phyloP scores from a whole-genome alignment of 1,284 basidiomycete species.

The Flammula alnicola region DNA sequence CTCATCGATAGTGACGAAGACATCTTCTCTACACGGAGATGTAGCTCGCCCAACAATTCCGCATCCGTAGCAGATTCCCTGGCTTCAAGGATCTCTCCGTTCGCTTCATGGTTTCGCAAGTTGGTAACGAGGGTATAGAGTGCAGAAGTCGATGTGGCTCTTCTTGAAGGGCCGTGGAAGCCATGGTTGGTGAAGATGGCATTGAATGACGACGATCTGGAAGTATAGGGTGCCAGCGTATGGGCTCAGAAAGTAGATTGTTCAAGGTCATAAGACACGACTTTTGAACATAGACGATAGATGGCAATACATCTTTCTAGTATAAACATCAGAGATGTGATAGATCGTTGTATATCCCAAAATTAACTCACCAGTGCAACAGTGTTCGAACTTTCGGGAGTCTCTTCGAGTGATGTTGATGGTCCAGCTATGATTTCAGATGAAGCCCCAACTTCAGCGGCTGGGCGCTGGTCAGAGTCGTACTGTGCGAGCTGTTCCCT shows the following conservation, averaged over 20 bases:
- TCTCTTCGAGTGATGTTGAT: conserved; percentile 18
- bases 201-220: conserved; percentile 70
- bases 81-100: conserved; percentile 50
- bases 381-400: conserved; percentile 8
- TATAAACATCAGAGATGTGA: conserved; percentile 10
- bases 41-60: conserved; percentile 67
- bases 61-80: conserved; percentile 44
- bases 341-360: background rate
- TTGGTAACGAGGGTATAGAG: conserved; percentile 68
- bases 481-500: conserved; percentile 29
- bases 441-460: background rate
- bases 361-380: conserved; percentile 18
- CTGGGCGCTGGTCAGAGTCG: background rate
- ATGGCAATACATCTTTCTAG: conserved; percentile 68
- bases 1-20: conserved; percentile 45
- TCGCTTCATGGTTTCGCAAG: conserved; percentile 54
- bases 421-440: conserved; percentile 4
- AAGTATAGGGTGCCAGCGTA: conserved; percentile 60
- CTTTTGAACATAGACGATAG: conserved; percentile 69
- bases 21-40: conserved; percentile 53
- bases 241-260: conserved; percentile 63
- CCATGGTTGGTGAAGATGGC: conserved; percentile 43
- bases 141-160: conserved; percentile 49
- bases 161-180: conserved; percentile 22
- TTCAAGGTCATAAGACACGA: conserved; percentile 76